Evolutionary conservation across 306 rosid genomes (phyloP).

Genomic region (Castanea sativa): DNA sequence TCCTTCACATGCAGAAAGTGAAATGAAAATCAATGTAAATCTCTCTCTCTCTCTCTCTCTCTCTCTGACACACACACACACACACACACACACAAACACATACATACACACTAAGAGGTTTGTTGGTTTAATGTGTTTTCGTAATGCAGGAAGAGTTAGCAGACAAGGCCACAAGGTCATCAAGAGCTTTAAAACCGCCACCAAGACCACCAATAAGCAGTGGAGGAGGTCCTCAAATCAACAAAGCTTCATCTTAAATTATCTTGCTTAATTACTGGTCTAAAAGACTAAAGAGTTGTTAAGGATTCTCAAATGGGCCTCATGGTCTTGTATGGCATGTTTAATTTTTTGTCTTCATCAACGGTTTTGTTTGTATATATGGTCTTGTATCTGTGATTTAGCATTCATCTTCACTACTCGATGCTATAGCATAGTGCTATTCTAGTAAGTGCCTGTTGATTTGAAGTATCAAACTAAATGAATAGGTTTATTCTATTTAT

Average conservation of each 20-base stretch:
- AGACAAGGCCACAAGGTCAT: background rate
- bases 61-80: background rate
- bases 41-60: background rate
- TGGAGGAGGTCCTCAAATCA: conserved; percentile 45
- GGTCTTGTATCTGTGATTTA: background rate
- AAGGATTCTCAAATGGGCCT: too few species aligned
- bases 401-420: background rate
- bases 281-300: background rate
- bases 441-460: too few species aligned
- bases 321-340: background rate
- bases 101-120: background rate
- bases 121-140: background rate
- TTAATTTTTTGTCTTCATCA: background rate
- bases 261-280: background rate
- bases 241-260: conserved; percentile 20
- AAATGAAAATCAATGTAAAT: conserved; percentile 5
- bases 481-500: too few species aligned
- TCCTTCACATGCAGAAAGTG: conserved; percentile 6
- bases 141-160: conserved; percentile 12
- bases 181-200: conserved; percentile 25
- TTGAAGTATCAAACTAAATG: too few species aligned
- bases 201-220: conserved; percentile 33
- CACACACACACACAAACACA: background rate
- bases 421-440: too few species aligned
- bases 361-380: background rate